Conservation (phyloP, 345 rosid genomes). For the Limnanthes douglasii region DNA sequence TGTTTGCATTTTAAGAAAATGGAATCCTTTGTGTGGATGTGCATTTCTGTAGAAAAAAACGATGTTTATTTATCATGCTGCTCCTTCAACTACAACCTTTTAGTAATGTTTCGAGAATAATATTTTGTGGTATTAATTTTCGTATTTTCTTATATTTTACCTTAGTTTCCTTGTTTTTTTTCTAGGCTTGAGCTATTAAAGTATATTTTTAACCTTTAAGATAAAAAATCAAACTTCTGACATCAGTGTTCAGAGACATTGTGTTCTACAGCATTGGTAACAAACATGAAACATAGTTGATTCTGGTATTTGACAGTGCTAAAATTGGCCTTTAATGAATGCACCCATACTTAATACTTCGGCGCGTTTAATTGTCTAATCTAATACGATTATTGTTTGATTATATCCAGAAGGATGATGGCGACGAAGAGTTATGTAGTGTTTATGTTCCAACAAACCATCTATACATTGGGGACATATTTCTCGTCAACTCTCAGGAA, state of each 20-base stretch:
- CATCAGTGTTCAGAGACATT: not conserved
- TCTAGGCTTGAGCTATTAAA: no score
- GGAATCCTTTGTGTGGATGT: no score
- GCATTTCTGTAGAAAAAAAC: no score
- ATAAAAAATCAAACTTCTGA: not conserved
- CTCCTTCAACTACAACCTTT: not conserved
- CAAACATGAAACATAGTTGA: not conserved
- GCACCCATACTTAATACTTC: not conserved
- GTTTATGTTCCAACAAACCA: conserved; percentile 82
- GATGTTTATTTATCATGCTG: no score
- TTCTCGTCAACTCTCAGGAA: conserved; percentile 67
- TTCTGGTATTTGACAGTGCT: not conserved
- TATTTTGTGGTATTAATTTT: no score
- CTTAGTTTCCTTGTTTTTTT: no score
- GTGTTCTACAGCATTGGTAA: not conserved
- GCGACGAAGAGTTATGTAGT: conserved; percentile 80
- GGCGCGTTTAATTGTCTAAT: not conserved
- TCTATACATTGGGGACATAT: conserved; percentile 68
- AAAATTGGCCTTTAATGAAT: not conserved
- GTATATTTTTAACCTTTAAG: not conserved
- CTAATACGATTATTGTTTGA: conserved; percentile 2
- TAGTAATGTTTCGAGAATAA: not conserved
- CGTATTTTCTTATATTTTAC: no score
- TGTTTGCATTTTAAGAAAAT: no score
- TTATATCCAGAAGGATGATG: conserved; percentile 41